Conservation (phyloP, 2,329 filamentous ascomycete species). For the Diaporthe ilicicola region DNA sequence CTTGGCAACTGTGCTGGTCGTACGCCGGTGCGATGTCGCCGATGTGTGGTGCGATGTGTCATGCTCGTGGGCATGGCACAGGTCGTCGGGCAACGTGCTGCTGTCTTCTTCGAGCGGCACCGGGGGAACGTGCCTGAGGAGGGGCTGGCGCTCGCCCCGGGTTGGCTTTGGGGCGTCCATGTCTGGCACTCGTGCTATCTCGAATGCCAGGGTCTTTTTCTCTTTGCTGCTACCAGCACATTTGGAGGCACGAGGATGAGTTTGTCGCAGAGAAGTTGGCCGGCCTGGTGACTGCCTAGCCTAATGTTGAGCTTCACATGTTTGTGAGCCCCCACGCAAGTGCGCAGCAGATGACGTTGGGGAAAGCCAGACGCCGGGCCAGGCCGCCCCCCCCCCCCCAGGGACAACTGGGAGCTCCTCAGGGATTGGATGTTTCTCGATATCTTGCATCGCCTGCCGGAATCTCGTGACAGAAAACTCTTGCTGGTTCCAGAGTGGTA, state of each 20-base stretch:
- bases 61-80: slow-evolving; percentile 7
- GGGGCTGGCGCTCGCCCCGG: background rate
- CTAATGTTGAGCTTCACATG: background rate
- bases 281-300: too few species aligned
- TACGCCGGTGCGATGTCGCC: background rate
- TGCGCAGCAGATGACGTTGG: background rate
- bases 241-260: background rate
- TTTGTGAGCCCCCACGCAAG: background rate
- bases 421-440: too few species aligned
- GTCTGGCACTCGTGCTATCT: background rate
- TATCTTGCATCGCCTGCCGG: too few species aligned
- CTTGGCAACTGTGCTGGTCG: slow-evolving; percentile 10
- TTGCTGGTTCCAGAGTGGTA: too few species aligned
- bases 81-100: background rate
- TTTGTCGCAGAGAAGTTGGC: background rate
- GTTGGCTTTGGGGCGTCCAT: background rate
- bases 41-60: background rate
- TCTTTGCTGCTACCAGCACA: background rate
- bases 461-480: too few species aligned
- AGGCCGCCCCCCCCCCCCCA: too few species aligned
- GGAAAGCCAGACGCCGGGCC: too few species aligned
- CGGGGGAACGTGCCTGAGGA: background rate
- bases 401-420: too few species aligned
- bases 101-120: slow-evolving; percentile 1
- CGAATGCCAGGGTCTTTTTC: background rate